phyloP scores from a whole-genome alignment of 1,284 basidiomycete species.

The Leccinum glutinopallens region DNA sequence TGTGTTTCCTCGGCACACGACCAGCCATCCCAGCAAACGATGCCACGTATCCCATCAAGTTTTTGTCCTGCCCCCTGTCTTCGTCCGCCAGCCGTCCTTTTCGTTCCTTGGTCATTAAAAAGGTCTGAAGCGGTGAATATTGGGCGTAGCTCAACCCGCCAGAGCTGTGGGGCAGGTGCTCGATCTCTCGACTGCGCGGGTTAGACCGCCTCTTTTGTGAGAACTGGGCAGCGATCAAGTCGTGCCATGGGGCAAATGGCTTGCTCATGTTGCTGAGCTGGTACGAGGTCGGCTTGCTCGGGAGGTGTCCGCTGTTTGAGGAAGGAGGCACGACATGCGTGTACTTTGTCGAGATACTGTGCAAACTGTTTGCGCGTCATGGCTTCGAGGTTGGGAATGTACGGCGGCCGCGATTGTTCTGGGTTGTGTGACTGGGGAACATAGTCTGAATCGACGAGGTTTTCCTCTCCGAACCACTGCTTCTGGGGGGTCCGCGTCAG shows the following conservation, averaged over 20 bases:
- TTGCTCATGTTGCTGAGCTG: conserved; percentile 36
- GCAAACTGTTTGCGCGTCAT: conserved; percentile 57
- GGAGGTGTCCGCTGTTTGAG: conserved; percentile 40
- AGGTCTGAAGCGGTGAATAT: conserved; percentile 53
- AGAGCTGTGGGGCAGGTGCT: conserved; percentile 62
- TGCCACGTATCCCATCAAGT: conserved; percentile 27
- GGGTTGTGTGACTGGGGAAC: conserved; percentile 16
- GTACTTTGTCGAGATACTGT: conserved; percentile 57
- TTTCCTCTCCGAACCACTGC: conserved; percentile 20
- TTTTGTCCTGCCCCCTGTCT: conserved; percentile 14
- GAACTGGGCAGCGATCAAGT: conserved; percentile 41
- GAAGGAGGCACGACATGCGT: conserved; percentile 54
- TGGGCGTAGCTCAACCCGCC: conserved; percentile 65
- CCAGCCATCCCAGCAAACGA: conserved; percentile 37
- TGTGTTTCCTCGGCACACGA: conserved; percentile 28
- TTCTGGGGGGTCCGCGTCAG: conserved; percentile 33
- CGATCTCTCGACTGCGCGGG: conserved; percentile 47
- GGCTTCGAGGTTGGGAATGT: conserved; percentile 47
- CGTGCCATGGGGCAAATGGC: conserved; percentile 34
- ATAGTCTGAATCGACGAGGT: conserved; percentile 34
- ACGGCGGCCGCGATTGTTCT: conserved; percentile 22
- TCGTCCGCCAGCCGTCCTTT: conserved; percentile 59
- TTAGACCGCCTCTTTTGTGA: conserved; percentile 34
- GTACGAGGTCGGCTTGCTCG: conserved; percentile 28
- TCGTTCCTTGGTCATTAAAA: conserved; percentile 50